These are phyloP conservation scores for Ilex asprella DNA, from an alignment of 257 asterid species.

Conservation along the genomic window DNA sequence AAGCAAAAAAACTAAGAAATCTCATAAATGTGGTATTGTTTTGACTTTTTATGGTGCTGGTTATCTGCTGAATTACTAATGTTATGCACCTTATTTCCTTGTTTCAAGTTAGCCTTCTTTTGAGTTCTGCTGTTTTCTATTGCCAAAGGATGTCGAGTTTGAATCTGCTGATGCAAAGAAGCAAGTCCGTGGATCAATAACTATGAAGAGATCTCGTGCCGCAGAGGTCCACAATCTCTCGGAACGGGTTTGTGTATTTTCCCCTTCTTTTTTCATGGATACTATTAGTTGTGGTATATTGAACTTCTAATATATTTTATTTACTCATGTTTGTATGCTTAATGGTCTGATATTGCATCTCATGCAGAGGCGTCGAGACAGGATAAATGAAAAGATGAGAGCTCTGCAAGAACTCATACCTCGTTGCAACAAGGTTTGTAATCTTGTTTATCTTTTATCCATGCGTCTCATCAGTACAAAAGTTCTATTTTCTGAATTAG, in stretches of 20 bases:
- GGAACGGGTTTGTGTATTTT: conserved; percentile 40
- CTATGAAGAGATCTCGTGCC: conserved; percentile 66
- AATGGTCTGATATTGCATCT: conserved; percentile 4
- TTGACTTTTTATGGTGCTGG: too few relatives aligned
- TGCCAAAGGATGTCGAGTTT: conserved; percentile 44
- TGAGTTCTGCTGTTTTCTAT: background rate
- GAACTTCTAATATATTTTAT: background rate
- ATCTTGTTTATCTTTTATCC: background rate
- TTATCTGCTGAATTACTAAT: too few relatives aligned
- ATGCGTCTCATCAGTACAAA: background rate
- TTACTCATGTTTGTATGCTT: conserved; percentile 2
- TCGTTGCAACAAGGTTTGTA: conserved; percentile 76
- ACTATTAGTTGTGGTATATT: background rate
- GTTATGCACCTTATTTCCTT: too few relatives aligned
- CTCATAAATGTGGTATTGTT: too few relatives aligned
- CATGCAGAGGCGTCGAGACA: conserved; percentile 74
- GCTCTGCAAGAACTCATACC: conserved; percentile 80
- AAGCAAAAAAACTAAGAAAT: too few relatives aligned
- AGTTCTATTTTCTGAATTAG: conserved; percentile 6
- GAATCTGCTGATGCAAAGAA: conserved; percentile 44
- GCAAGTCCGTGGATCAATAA: conserved; percentile 42
- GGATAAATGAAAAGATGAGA: conserved; percentile 84
- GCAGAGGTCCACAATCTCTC: conserved; percentile 81
- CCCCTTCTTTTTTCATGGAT: background rate
- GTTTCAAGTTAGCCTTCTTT: background rate